Evolutionary conservation across 2,329 filamentous ascomycete species (phyloP), one percentile per base, ranked within the genome.

Genomic region (Aspergillus sp.): DNA sequence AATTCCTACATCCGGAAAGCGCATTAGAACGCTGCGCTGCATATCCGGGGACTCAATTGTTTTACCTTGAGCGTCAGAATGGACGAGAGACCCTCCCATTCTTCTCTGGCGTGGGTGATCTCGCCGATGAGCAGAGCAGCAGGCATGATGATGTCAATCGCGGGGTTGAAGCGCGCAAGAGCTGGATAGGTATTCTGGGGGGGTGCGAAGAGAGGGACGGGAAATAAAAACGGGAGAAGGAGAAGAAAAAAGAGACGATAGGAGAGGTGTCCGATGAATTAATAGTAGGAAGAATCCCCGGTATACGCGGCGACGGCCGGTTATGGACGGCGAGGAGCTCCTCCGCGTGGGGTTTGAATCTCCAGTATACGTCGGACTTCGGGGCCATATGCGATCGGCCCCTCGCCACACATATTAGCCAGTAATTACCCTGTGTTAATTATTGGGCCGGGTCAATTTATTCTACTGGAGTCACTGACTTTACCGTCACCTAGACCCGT

Each of bases 1-100:
- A 84, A 86, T 72, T 85, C 82, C 77, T 83, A 49, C 9, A 54
- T 15, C 15, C 14, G 15, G 6, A 31, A 27, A 23, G 27, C 17
- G 14, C 12, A n/a, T 44, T 33, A 41, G n/a, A 24, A n/a, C 19
- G n/a, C 31, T 14, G 21, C 19, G 8, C 17, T 40, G 14, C 8
- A 15, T 12, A 41, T 31, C 3, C 11, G 6, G 15, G 8, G 3
- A 11, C 6, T 6, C 11, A 6, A 33, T 31, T 39, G 11, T 48
- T 62, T 49, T 61, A 77, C 76, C 70, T 79, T 78, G 46, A 79
- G 70, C 1, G 64, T 75, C 56, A 76, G 67, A 21, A 76, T 65
- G 1, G 73, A 76, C 8, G 75, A 72, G 9, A 79, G 66, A 21
- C 67, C 68, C 60, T 77, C 68, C 77, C 77, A 80, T 62, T 79